Base-by-base conservation (phyloP, 2,329 filamentous ascomycete species). In the Stemphylium vesicarium region DNA sequence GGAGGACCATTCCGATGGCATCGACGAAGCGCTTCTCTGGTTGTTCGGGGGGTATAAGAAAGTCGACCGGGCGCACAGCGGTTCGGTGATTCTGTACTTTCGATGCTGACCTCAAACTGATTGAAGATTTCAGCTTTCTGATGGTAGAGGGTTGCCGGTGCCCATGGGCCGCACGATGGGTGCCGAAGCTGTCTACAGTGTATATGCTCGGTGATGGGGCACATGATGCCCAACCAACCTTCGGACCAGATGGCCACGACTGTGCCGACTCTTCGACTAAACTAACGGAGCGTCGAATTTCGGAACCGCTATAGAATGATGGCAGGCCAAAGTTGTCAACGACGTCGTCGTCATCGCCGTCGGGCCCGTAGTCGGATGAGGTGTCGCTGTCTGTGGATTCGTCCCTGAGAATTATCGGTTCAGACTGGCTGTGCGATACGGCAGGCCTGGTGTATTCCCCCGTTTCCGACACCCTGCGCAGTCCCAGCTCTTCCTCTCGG, bases 21-120 rank as follows among this genome's bases (percentile, higher is more conserved):
- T 70, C 67, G n/a, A 69, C 58, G 39, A 69, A 70, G 11, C 58
- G 62, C 40, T 63, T 69, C 33, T 69, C 63, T 13, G 63, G 65
- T 24, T 62, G 42, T 42, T 68, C 62, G 6, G 64, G 59, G 38
- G 40, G 43, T 8, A 32, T 13, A n/a, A 48, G 47, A 31, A 69
- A 66, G 32, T 69, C 65, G 4, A 39, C 33, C 20, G 57, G 46
- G 2, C 55, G 50, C 2, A 62, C 42, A 9, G 33, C 38, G 13
- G 42, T 50, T 15, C 15, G 24, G 12, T 24, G 18, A 11, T 10
- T 20, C 13, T 33, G 37, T 7, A 18, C 32, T 3, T 47, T 18
- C 16, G 41, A 50, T 7, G 15, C 22, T 13, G 55, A 54, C 38
- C 26, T 29, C 7, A 29, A 29, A 29, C 50, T 62, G 11, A 59